These are phyloP conservation scores for Sindora glabra DNA, from an alignment of 306 rosid genomes.

Conservation along the genomic window DNA sequence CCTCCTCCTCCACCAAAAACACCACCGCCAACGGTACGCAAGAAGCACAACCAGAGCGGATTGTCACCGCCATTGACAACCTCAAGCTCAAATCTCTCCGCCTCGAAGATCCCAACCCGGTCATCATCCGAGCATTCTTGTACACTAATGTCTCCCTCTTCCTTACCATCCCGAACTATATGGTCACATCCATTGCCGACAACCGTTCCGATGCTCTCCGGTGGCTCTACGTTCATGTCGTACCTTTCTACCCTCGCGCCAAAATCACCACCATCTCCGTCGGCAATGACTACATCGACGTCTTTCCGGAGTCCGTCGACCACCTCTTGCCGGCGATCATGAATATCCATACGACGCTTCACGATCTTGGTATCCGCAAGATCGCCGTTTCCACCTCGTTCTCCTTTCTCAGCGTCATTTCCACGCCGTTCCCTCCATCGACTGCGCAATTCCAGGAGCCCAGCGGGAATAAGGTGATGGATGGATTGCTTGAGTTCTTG, in stretches of 20 bases:
- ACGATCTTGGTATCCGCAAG: slow-evolving; percentile 56
- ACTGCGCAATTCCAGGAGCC: slow-evolving; percentile 52
- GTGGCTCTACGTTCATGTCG: slow-evolving; percentile 64
- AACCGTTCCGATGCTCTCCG: slow-evolving; percentile 58
- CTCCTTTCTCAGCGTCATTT: slow-evolving; percentile 43
- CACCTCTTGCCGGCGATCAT: slow-evolving; percentile 60
- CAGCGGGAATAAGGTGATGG: slow-evolving; percentile 18
- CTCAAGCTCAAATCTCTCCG: slow-evolving; percentile 51
- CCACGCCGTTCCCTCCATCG: slow-evolving; percentile 73
- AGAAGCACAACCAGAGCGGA: slow-evolving; percentile 2
- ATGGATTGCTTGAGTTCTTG: slow-evolving; percentile 64
- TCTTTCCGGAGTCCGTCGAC: slow-evolving; percentile 23
- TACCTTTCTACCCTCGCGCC: slow-evolving; percentile 85
- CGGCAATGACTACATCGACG: slow-evolving; percentile 54
- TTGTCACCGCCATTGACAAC: slow-evolving; percentile 21
- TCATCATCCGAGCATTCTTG: slow-evolving; percentile 46
- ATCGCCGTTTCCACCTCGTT: slow-evolving; percentile 73
- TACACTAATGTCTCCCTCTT: slow-evolving; percentile 61
- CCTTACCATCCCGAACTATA: slow-evolving; percentile 63
- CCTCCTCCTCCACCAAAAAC: too few species aligned
- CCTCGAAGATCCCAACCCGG: slow-evolving; percentile 50
- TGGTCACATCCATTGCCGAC: slow-evolving; percentile 47
- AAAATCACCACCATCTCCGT: slow-evolving; percentile 70
- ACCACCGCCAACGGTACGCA: neutral
- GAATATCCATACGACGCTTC: slow-evolving; percentile 57